A percentile compares a stretch with the other conserved stretches of the same genome.
Conservation (phyloP, 2,329 filamentous ascomycete genomes). For the Clonostachys rhizophaga region DNA sequence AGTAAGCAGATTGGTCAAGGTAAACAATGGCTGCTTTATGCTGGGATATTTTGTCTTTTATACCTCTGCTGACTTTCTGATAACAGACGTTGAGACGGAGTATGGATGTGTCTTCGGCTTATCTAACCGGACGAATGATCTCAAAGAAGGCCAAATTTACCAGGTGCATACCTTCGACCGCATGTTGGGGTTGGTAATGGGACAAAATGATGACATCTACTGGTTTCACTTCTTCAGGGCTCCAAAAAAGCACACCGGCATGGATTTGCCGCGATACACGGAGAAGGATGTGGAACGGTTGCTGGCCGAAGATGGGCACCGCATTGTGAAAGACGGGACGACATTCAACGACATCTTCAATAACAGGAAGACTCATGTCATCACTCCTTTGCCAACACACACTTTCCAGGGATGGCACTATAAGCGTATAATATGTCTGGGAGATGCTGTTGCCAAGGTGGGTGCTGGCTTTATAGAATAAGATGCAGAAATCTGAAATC, state of each 20-base stretch:
- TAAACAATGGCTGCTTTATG: background rate
- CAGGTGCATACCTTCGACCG: conserved; percentile 11
- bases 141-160: conserved; percentile 9
- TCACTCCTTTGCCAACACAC: conserved; percentile 23
- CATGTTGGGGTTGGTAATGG: conserved; percentile 18
- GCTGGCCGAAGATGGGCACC: conserved; percentile 10
- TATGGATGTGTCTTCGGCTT: conserved; percentile 32
- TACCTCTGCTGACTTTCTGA: no score
- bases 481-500: background rate
- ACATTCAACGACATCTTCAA: conserved; percentile 21
- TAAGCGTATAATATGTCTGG: conserved; percentile 28
- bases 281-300: conserved; percentile 20
- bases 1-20: background rate
- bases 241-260: conserved; percentile 16
- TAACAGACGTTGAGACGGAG: conserved; percentile 10
- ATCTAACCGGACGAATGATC: conserved; percentile 15
- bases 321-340: conserved; percentile 11
- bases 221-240: conserved; percentile 27
- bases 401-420: conserved; percentile 29
- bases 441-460: conserved; percentile 34
- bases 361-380: conserved; percentile 12
- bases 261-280: conserved; percentile 23
- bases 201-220: conserved; percentile 19
- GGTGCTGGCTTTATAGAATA: background rate
- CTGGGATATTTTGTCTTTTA: no score